Percentiles rank a stretch among this genome's conserved stretches.
Conservation (phyloP, 2,329 filamentous ascomycete genomes). For the Camptophora hylomeconis region DNA sequence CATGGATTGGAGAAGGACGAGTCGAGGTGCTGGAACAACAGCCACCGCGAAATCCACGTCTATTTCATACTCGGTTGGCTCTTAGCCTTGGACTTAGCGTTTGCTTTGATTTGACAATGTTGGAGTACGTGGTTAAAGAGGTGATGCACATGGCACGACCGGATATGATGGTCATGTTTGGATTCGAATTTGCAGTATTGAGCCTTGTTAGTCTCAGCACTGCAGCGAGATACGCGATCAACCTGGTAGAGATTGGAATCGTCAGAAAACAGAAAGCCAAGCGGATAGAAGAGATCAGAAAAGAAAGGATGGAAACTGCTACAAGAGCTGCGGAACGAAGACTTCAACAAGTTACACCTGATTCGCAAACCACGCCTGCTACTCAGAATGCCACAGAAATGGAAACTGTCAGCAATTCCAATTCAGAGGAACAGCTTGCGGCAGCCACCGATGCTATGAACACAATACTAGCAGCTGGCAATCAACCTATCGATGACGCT, state of each 20-base stretch:
- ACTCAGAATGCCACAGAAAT: conserved; percentile 13
- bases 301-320: conserved; percentile 33
- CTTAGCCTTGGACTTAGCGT: conserved; percentile 68
- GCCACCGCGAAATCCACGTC: conserved; percentile 70
- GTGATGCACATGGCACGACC: conserved; percentile 81
- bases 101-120: conserved; percentile 64
- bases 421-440: conserved; percentile 18
- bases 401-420: conserved; percentile 40
- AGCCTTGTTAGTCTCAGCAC: conserved; percentile 71
- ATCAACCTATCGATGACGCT: conserved; percentile 63
- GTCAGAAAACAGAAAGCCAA: conserved; percentile 59
- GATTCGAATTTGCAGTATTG: conserved; percentile 90
- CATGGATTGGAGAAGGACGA: conserved; percentile 91
- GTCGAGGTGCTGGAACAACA: conserved; percentile 94
- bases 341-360: neutral
- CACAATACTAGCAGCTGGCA: conserved; percentile 20
- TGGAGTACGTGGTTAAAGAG: conserved; percentile 66
- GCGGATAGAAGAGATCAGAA: conserved; percentile 54
- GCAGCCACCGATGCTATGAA: conserved; percentile 39
- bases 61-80: conserved; percentile 76
- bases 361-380: neutral
- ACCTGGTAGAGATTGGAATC: conserved; percentile 63
- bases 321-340: conserved; percentile 30
- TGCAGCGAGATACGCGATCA: conserved; percentile 62
- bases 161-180: conserved; percentile 99